Base-by-base conservation (phyloP, 139 green algal species). In the Pleodorina starrii region DNA sequence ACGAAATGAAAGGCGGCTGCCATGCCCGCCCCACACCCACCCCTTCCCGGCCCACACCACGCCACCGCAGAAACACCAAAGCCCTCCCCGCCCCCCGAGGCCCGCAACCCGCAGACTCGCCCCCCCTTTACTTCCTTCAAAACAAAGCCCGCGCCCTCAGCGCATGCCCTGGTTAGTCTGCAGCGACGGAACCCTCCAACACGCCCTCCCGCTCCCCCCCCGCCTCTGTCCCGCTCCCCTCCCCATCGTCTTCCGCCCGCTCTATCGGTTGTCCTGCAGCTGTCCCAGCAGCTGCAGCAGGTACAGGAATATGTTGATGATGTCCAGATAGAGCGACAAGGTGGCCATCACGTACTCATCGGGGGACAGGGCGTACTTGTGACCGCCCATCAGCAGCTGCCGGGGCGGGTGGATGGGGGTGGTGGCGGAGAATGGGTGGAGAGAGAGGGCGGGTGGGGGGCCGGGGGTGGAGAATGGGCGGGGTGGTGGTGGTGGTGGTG, bases 301-400 rank as follows among this genome's bases (percentile, higher is more conserved):
- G 89, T 92, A 92, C 21, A 94, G 82, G 89, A 94, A 94, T 21
- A 94, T 87, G 89, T 94, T 94, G 77, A 94, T 80, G 73, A 94
- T 87, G 82, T 92, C 91, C 90, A 94, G 63, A 72, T 94, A 94
- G 11, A 94, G 85, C 40, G 88, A 90, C 36, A 94, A 78, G 7
- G 92, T 38, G 2, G 86, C 92, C 43, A 92, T 92, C 21, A 94
- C 92, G 68, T 94, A 94, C 86, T 92, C 91, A 40, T 92, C 91
- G 23, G 89, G 59, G 1, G 54, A 82, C 23, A 94, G 50, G n/a
- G 69, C 35, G 63, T 90, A 91, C 57, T 59, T 90, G 86, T 78
- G 60, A 23, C 77, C 85, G 40, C 86, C 84, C 82, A 88, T 88
- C 1, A 88, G 43, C 44, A 88, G 63, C 82, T 88, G 36, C 54